These are phyloP conservation scores for Jamesozyma piceae DNA, from an alignment of 805 yeast genomes.

Conservation along the genomic window DNA sequence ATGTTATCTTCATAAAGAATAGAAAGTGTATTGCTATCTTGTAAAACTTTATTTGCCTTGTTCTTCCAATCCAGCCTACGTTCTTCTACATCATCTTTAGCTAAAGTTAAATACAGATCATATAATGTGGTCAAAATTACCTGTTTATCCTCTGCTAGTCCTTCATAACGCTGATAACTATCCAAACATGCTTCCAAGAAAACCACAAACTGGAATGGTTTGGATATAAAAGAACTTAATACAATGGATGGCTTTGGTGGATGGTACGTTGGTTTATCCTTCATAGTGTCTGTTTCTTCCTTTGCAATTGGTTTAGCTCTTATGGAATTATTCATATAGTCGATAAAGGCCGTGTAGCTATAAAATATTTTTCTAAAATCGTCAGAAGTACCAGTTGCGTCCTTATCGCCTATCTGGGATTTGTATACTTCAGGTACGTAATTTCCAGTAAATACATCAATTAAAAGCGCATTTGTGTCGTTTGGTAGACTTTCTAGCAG, in stretches of 20 bases:
- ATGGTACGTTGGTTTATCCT: slow-evolving; percentile 53
- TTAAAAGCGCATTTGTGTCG: slow-evolving; percentile 71
- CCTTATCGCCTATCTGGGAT: not conserved
- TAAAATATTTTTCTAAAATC: slow-evolving; percentile 32
- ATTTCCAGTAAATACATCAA: slow-evolving; percentile 82
- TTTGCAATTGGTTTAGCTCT: not conserved
- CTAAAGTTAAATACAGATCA: slow-evolving; percentile 67
- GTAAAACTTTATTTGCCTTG: slow-evolving; percentile 51
- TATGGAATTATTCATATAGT: slow-evolving; percentile 38
- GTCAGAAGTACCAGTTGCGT: not conserved
- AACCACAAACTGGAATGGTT: slow-evolving; percentile 80
- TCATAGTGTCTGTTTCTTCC: slow-evolving; percentile 11
- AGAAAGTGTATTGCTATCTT: slow-evolving; percentile 39
- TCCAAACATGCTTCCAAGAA: slow-evolving; percentile 87
- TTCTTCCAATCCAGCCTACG: slow-evolving; percentile 45
- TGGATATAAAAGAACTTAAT: slow-evolving; percentile 77
- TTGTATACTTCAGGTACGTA: slow-evolving; percentile 40
- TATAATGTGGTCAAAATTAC: slow-evolving; percentile 70
- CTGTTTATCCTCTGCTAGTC: slow-evolving; percentile 52
- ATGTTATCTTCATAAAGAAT: slow-evolving; percentile 37
- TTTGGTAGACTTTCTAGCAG: slow-evolving; percentile 63
- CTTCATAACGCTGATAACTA: slow-evolving; percentile 67
- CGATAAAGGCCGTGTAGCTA: slow-evolving; percentile 50
- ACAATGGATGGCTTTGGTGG: slow-evolving; percentile 88
- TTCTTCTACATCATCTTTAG: slow-evolving; percentile 33